Conservation (phyloP, 2,329 filamentous ascomycete species). For the Xylaria sp. region DNA sequence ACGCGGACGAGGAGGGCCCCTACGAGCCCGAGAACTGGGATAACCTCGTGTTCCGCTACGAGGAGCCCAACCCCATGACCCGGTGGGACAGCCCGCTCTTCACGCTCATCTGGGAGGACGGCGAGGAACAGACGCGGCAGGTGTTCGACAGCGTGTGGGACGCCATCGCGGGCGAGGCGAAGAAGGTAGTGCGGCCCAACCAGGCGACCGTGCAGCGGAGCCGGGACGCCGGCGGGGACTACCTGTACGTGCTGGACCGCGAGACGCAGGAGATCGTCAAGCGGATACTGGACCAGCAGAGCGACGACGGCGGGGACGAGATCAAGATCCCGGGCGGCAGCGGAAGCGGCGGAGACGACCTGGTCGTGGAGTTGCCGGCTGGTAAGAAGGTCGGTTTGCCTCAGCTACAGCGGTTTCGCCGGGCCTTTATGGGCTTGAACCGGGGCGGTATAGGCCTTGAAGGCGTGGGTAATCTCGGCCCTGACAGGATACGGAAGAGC, state of each 20-base stretch:
- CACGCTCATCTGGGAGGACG: slow-evolving; percentile 76
- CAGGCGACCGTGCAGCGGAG: slow-evolving; percentile 70
- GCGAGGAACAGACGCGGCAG: slow-evolving; percentile 56
- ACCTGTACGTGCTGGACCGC: slow-evolving; percentile 78
- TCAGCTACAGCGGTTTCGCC: slow-evolving; percentile 74
- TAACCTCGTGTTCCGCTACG: slow-evolving; percentile 79
- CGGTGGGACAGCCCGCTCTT: slow-evolving; percentile 85
- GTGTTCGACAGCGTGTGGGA: slow-evolving; percentile 75
- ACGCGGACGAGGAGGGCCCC: slow-evolving; percentile 46
- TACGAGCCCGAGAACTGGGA: slow-evolving; percentile 69
- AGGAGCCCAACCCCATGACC: slow-evolving; percentile 84
- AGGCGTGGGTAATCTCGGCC: slow-evolving; percentile 55
- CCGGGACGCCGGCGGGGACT: slow-evolving; percentile 68
- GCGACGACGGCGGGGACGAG: slow-evolving; percentile 65
- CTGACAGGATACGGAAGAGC: slow-evolving; percentile 59
- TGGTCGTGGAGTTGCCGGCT: slow-evolving; percentile 66
- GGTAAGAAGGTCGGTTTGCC: slow-evolving; percentile 68
- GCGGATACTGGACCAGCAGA: slow-evolving; percentile 68
- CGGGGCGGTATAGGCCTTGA: slow-evolving; percentile 67
- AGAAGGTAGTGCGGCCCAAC: slow-evolving; percentile 72
- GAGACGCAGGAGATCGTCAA: slow-evolving; percentile 78
- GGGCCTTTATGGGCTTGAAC: slow-evolving; percentile 78
- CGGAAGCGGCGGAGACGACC: slow-evolving; percentile 45
- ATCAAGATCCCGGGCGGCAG: slow-evolving; percentile 50
- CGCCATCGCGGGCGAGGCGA: slow-evolving; percentile 63